Conservation (phyloP, 768 basidiomycete genomes). For the Erythrobasidium yunnanense region DNA sequence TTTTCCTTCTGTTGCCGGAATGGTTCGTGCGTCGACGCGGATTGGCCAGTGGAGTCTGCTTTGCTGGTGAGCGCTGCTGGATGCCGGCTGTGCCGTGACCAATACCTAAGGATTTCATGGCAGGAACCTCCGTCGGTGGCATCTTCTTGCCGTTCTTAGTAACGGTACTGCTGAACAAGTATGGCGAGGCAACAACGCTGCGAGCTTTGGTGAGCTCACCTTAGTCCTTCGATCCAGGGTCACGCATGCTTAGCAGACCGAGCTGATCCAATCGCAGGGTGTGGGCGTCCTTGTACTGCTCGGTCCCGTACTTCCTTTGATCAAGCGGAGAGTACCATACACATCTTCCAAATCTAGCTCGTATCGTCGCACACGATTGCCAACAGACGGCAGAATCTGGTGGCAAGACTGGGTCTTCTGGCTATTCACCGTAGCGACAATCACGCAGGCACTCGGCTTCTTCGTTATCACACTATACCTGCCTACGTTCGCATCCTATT, state of each 20-base stretch:
- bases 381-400: neutral
- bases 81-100: neutral
- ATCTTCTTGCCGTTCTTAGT: conserved; percentile 8
- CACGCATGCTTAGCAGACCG: neutral
- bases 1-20: neutral
- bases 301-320: neutral
- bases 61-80: neutral
- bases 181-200: neutral
- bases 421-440: conserved; percentile 1
- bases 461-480: conserved; percentile 10
- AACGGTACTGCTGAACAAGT: neutral
- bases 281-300: neutral
- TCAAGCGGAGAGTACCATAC: neutral
- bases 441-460: neutral
- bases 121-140: conserved; percentile 7
- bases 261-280: neutral
- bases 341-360: neutral
- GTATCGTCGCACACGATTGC: neutral
- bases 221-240: neutral
- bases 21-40: conserved; percentile 3
- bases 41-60: neutral
- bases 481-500: neutral
- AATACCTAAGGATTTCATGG: neutral
- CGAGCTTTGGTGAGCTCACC: neutral
- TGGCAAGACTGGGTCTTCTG: conserved; percentile 4